phyloP scores from a whole-genome alignment of 2,329 filamentous ascomycete species.

The Microdochium trichocladiopsis region DNA sequence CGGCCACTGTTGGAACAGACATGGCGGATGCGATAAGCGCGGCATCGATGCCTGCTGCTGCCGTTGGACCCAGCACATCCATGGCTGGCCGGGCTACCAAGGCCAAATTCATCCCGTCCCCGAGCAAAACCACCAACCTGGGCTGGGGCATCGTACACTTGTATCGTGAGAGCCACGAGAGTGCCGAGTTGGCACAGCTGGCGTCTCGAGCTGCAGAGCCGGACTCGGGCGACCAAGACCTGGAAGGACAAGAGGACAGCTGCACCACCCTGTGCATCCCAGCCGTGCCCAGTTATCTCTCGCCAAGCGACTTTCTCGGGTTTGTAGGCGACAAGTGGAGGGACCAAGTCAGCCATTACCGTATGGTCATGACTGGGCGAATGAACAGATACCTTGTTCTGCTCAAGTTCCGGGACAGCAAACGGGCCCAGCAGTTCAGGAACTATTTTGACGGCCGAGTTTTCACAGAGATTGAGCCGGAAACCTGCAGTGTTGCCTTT shows the following conservation, averaged over 20 bases:
- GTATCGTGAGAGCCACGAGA: conserved; percentile 79
- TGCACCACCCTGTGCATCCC: conserved; percentile 90
- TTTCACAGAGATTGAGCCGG: conserved; percentile 90
- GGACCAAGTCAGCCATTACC: conserved; percentile 83
- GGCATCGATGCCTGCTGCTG: conserved; percentile 41
- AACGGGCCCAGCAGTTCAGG: conserved; percentile 72
- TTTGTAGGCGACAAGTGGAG: conserved; percentile 86
- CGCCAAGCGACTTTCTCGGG: conserved; percentile 81
- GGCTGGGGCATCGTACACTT: conserved; percentile 93
- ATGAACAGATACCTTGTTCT: conserved; percentile 92
- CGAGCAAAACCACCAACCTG: conserved; percentile 66
- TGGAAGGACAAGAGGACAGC: conserved; percentile 33
- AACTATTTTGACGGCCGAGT: conserved; percentile 86
- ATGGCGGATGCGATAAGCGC: conserved; percentile 28
- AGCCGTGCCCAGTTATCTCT: conserved; percentile 90
- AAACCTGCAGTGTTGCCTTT: conserved; percentile 92
- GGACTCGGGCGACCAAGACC: conserved; percentile 18
- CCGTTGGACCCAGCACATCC: conserved; percentile 46
- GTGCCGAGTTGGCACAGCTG: conserved; percentile 41
- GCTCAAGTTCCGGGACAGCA: conserved; percentile 80
- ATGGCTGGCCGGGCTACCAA: conserved; percentile 71
- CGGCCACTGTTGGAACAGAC: conserved; percentile 13
- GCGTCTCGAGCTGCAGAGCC: conserved; percentile 14
- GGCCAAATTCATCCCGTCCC: conserved; percentile 67
- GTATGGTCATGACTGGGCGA: conserved; percentile 84